Base-by-base conservation (phyloP, 1,284 basidiomycete species). In the Ceratobasidium sp. region DNA sequence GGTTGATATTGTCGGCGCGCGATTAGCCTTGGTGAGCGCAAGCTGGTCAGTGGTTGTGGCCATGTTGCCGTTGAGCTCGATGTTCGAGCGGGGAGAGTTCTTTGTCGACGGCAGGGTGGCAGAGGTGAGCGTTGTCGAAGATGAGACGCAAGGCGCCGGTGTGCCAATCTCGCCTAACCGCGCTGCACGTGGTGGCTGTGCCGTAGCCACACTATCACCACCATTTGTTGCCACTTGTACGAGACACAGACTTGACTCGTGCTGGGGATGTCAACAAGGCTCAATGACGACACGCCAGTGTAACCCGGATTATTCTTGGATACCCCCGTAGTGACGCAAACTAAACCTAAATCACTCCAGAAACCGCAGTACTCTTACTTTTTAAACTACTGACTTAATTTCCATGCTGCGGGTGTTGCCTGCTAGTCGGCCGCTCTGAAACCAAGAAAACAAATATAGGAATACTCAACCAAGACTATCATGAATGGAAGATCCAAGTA, bases 1-100 rank as follows among this genome's bases (percentile, higher is more conserved):
- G 62, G 46, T 75, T 16, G 46, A 39, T 37, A 48, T 41, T 37
- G 59, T 43, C n/a, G 58, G 13, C n/a, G 49, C 37, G 48, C 65
- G 59, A 41, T 51, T 34, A 49, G 56, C 48, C 62, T 72, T 71
- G 37, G 76, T 76, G 48, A 77, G 76, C 2, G 76, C 76, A 27
- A 77, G 76, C 48, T 75, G 75, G 62, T 77, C 76, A 24, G 73
- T 27, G 14, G 66, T 56, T 2, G 53, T 37, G 9, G 68, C 56
- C 68, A 72, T 69, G 24, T 37, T 59, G 56, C 68, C 68, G 56
- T 72, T 56, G 56, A 72, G 49, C 48, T 53, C 64, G 54, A 58
- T 37, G 61, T 46, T 27, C 41, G 61, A 63, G 61, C 61, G 61
- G 6, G 61, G 19, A 27, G 61, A 63, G 27, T 48, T 63, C 61